A percentile compares a stretch with the other conserved stretches of the same genome.
Conservation (phyloP, 495 filamentous ascomycete genomes). For the Penicillium cinerascens region DNA sequence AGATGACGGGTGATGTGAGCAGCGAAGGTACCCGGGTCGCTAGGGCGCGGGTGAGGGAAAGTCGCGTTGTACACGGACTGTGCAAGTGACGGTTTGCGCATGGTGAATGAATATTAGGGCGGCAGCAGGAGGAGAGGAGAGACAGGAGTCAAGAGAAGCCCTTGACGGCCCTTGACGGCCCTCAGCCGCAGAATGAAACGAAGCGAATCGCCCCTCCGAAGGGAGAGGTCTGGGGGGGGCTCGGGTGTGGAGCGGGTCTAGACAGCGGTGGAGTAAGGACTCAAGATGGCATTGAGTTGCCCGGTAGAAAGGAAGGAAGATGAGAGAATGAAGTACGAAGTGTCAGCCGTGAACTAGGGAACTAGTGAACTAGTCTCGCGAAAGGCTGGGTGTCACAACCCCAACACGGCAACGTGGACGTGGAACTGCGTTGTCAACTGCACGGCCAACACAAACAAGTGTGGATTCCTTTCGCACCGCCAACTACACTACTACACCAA, state of each 20-base stretch:
- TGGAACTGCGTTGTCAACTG: slow-evolving; percentile 1
- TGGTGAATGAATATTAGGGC: slow-evolving; percentile 23
- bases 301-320: neutral
- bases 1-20: slow-evolving; percentile 62
- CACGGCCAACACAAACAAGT: slow-evolving; percentile 4
- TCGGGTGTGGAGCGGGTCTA: slow-evolving; percentile 11
- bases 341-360: no score
- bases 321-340: neutral
- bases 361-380: no score
- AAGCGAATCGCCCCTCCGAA: slow-evolving; percentile 2
- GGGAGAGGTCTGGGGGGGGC: slow-evolving; percentile 3
- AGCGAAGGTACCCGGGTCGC: slow-evolving; percentile 55
- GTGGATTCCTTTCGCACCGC: slow-evolving; percentile 2
- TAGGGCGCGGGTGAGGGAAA: slow-evolving; percentile 53
- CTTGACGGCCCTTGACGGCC: neutral
- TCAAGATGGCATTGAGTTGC: neutral
- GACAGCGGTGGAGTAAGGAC: slow-evolving; percentile 4
- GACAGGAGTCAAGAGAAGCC: neutral
- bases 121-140: neutral
- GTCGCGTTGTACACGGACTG: slow-evolving; percentile 54
- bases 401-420: neutral
- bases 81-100: slow-evolving; percentile 59
- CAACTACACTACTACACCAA: neutral
- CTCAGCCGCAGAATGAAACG: slow-evolving; percentile 10
- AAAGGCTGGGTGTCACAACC: neutral